These are phyloP conservation scores for Lojkania enalia DNA, from an alignment of 2,329 filamentous ascomycete genomes.

Conservation along the genomic window DNA sequence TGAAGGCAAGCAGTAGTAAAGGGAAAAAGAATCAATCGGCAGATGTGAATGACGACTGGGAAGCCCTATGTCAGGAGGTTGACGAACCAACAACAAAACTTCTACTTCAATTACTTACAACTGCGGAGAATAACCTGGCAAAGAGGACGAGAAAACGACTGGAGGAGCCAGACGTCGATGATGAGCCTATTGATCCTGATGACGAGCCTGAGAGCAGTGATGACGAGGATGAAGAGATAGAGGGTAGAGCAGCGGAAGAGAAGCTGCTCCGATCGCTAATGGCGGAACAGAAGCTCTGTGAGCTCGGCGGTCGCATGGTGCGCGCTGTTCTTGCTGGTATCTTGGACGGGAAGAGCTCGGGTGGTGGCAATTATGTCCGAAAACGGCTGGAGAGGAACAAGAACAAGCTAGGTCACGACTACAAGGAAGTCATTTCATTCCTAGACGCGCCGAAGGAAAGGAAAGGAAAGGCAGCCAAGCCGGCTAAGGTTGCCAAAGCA, in stretches of 20 bases:
- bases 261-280: slow-evolving; percentile 68
- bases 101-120: slow-evolving; percentile 75
- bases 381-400: slow-evolving; percentile 78
- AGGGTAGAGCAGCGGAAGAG: slow-evolving; percentile 50
- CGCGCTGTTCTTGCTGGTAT: slow-evolving; percentile 76
- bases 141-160: slow-evolving; percentile 40
- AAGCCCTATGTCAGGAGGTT: slow-evolving; percentile 70
- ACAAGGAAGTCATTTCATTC: slow-evolving; percentile 79
- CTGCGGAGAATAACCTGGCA: slow-evolving; percentile 69
- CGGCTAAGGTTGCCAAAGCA: slow-evolving; percentile 43
- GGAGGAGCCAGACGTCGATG: slow-evolving; percentile 63
- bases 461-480: slow-evolving; percentile 22
- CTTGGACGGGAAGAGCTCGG: slow-evolving; percentile 58
- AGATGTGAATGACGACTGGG: slow-evolving; percentile 52
- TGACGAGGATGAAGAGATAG: slow-evolving; percentile 50
- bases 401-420: slow-evolving; percentile 78
- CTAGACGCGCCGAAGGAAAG: slow-evolving; percentile 60
- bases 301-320: slow-evolving; percentile 82
- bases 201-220: slow-evolving; percentile 64
- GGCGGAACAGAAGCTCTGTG: slow-evolving; percentile 83
- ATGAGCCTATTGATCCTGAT: slow-evolving; percentile 70
- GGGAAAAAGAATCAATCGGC: slow-evolving; percentile 37
- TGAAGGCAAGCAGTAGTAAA: slow-evolving; percentile 34
- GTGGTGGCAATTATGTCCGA: slow-evolving; percentile 60
- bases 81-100: slow-evolving; percentile 64